phyloP scores from a whole-genome alignment of 2,329 filamentous ascomycete species.

The Alternaria atra region DNA sequence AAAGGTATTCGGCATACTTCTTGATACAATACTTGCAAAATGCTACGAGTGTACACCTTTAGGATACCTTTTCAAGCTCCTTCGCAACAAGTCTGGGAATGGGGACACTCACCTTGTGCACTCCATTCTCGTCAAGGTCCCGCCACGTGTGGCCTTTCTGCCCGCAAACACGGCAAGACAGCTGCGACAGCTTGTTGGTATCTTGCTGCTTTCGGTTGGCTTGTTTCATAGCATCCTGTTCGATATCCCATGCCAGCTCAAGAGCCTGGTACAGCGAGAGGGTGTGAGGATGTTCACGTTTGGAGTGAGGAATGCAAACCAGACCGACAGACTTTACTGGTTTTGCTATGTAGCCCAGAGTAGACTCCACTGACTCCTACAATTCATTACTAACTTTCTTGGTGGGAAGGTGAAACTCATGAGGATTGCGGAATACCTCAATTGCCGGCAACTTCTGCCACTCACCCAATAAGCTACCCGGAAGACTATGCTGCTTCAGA shows the following conservation, averaged over 20 bases:
- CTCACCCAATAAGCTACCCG: constrained; percentile 24
- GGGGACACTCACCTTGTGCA: neutral
- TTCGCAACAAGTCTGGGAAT: neutral
- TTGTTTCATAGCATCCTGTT: neutral
- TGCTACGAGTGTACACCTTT: neutral
- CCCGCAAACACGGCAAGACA: neutral
- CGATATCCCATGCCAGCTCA: neutral
- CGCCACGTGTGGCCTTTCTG: neutral
- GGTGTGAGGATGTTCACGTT: neutral
- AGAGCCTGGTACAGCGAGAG: neutral
- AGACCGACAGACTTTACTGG: neutral
- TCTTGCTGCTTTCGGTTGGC: neutral
- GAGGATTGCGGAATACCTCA: constrained; percentile 16
- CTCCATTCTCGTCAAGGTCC: neutral
- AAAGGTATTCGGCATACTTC: neutral
- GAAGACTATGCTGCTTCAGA: constrained; percentile 28
- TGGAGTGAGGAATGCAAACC: neutral
- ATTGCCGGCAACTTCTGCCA: constrained; percentile 20
- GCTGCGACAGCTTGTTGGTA: neutral
- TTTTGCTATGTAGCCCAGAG: neutral
- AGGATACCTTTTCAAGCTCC: neutral
- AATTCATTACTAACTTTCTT: constrained; percentile 6
- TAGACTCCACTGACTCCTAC: neutral
- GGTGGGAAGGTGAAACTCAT: neutral
- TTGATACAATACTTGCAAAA: too few species aligned